Base-by-base conservation (phyloP, 371 early-diverging fungal species). In the Syncephalastrum monosporum region DNA sequence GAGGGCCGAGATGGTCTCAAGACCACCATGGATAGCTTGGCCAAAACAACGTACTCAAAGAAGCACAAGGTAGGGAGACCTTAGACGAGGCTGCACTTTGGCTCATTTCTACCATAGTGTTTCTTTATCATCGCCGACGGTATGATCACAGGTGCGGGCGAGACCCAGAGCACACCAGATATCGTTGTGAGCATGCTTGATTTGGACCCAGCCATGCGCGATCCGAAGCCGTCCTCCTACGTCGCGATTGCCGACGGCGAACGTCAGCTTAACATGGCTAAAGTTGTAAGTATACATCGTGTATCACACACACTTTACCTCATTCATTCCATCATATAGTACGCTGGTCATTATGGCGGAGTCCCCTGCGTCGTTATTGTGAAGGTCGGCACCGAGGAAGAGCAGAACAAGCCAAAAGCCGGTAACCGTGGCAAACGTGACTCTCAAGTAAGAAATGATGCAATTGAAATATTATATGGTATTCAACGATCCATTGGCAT, bases 341-440 rank as follows among this genome's bases (percentile, higher is more conserved):
- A 94, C 73, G 90, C 94, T 29, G 99, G 99, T 4, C 85, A 90
- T 57, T 99, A 96, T 75, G 85, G 74, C 64, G 85, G 69, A 29
- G 89, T 91, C 4, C 93, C 97, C 4, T 91, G 90, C 63, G 75
- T 97, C 49, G 82, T 92, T n/a, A 87, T 99, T 23, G 89, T 89
- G 58, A 96, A 98, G 74, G 91, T 92, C 59, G 97, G 97, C n/a
- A 85, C 89, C 0, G 83, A 83, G 8, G 79, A 79, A 25, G 93
- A 94, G 58, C 68, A 61, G 4, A 64, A 71, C n/a, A 65, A 58
- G n/a, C 72, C 87, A 19, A 91, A 92, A 57, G 86, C 94, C 7
- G 95, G 95, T 12, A 97, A 99, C 68, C 85, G 99, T 59, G 99
- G 99, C 56, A 99, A 99, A 75, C 89, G 99, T 65, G 99, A 99